Conservation (phyloP, 164 flowering plant genomes). For the Umbellularia californica region DNA sequence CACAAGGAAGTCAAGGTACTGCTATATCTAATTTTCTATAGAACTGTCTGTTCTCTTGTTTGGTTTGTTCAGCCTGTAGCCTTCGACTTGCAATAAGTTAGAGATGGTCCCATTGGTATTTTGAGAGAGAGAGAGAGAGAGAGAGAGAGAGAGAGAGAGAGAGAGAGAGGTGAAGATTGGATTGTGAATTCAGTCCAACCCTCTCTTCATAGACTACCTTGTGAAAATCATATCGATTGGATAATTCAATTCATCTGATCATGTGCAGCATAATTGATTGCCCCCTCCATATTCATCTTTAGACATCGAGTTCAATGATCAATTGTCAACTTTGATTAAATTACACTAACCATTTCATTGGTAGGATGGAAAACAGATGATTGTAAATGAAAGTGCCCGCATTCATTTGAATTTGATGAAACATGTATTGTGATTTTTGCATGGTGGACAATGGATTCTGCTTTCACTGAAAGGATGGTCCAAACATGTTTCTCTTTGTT, state of each 20-base stretch:
- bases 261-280: not conserved
- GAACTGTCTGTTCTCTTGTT: not conserved
- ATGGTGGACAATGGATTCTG: not conserved
- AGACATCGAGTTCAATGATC: too few species aligned
- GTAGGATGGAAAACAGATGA: not conserved
- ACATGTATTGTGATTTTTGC: not conserved
- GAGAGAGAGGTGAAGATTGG: not conserved
- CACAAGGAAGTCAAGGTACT: slow-evolving; percentile 84
- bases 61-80: not conserved
- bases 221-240: not conserved
- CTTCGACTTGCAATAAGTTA: not conserved
- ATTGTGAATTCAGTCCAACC: not conserved
- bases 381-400: not conserved
- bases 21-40: not conserved
- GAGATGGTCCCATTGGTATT: not conserved
- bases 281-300: too few species aligned
- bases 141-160: too few species aligned
- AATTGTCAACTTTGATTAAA: too few species aligned
- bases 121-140: not conserved
- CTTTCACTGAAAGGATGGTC: not conserved
- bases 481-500: not conserved
- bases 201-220: not conserved
- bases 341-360: too few species aligned
- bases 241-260: not conserved
- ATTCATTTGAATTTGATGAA: not conserved